Evolutionary conservation across 441 rosid genomes (phyloP), one percentile per base, ranked within the genome.

Genomic region (Populus trichocarpa): DNA sequence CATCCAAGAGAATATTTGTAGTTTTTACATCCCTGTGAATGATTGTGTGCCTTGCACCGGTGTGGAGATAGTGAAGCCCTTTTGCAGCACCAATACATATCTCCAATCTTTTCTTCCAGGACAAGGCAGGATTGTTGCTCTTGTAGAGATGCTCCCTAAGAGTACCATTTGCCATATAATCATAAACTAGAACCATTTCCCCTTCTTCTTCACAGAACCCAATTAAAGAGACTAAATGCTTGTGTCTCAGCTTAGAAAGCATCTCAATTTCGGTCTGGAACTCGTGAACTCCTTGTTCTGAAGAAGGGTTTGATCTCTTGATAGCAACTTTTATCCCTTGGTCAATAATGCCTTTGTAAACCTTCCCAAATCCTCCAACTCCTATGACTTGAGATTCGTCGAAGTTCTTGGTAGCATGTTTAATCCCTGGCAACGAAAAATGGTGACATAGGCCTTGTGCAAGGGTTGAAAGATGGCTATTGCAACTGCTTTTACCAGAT

Each of bases 131-230:
- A 33, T 33, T 33, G 36, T 33, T 33, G 36, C 8, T 33, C 36
- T 33, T 33, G 36, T 33, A 33, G 36, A 33, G 36, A 33, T 33
- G 36, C 36, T 33, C 36, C 36, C 36, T 33, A 33, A 33, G 36
- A 33, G 36, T 33, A 33, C 36, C 36, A 33, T 33, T 33, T 33
- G 36, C 36, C 36, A 33, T 33, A 33, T 33, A 33, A 33, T 33
- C 36, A 33, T 33, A 33, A 33, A 33, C 8, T 6, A 33, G 36
- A 33, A 33, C 36, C 36, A 33, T 33, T 33, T 33, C 74, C 92
- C 91, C 94, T 11, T 89, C 91, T 59, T 94, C 98, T 67, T 94
- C 98, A 64, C 98, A 94, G 72, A 83, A 93, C 7, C 98, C 97
- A 7, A 94, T 93, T 75, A 94, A 82, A 0, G 98, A 95, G 36